Evolutionary conservation across 768 basidiomycete species (phyloP), one percentile per base, ranked within the genome.

Genomic region (Hebeloma cylindrosporum): DNA sequence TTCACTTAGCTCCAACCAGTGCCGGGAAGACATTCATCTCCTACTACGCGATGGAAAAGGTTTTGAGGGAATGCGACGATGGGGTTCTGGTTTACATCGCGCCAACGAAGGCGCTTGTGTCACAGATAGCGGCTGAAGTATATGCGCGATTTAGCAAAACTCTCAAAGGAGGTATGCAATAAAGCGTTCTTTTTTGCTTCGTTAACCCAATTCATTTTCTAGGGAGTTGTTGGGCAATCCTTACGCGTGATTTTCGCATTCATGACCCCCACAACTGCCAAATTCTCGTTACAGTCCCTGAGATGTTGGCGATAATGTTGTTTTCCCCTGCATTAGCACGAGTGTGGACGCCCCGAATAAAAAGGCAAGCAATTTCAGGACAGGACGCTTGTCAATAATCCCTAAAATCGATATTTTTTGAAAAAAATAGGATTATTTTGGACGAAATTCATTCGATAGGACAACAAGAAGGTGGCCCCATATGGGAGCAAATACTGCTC

Each of bases 1-100:
- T 17, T 28, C 39, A 25, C 31, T 3, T 52, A 84, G 82, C 82
- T 3, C 83, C 83, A 0, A 85, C 82, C 1, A 82, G 81, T 60
- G 83, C 83, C 1, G 83, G 85, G 21, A 88, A 88, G 60, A 87
- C 85, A 0, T 88, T 88, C 56, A 85, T 88, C 31, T 83, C 82
- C 2, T 88, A 74, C 60, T 86, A 86, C 51, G 85, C 86, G 0
- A 87, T 88, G 85, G 83, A 85, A 58, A 75, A 77, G 50, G 67
- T 85, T 10, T 63, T 88, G 2, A 66, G 80, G 43, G 68, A 67
- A 29, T 82, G 82, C 0, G 80, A 88, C 54, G 76, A 85, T 31
- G 83, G 80, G 0, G 71, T 88, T 30, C 57, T 88, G 26, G 78
- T 88, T 14, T 88, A 88, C 57, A 75, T 88, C 31, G 85, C 85